Percentiles rank a stretch among this genome's conserved stretches.
Conservation (phyloP, 1,139 yeast species). For the Martiniozyma asiatica region DNA sequence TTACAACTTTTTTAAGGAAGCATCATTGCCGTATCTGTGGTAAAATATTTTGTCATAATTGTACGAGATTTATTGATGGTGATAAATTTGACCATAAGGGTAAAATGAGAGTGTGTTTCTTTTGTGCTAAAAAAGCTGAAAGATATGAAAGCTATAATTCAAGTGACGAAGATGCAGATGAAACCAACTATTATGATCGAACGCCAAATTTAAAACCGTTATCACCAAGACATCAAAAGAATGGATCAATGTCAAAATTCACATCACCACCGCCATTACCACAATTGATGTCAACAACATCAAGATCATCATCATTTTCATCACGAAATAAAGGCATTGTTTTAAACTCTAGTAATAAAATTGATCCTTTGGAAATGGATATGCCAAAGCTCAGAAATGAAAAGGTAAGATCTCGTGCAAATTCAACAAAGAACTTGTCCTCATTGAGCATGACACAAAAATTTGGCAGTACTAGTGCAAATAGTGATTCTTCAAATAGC, state of each 20-base stretch:
- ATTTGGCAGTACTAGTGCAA: background rate
- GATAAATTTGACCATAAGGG: slow-evolving; percentile 59
- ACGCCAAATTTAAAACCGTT: background rate
- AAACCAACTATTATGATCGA: background rate
- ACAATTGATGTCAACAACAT: no score
- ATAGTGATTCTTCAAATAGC: no score
- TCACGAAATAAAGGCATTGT: no score
- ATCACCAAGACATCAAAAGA: background rate
- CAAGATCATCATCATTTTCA: no score
- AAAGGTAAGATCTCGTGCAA: no score
- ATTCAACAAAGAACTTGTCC: no score
- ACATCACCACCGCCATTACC: slow-evolving; percentile 20
- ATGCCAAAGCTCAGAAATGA: no score
- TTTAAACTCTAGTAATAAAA: no score
- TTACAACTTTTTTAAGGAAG: slow-evolving; percentile 66
- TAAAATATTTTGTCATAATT: slow-evolving; percentile 83
- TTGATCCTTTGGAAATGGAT: no score
- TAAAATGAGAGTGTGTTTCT: slow-evolving; percentile 65
- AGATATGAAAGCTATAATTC: slow-evolving; percentile 44
- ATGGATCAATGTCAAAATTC: background rate
- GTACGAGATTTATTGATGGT: slow-evolving; percentile 72
- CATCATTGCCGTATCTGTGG: slow-evolving; percentile 97
- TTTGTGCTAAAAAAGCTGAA: slow-evolving; percentile 55
- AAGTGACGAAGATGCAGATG: slow-evolving; percentile 41
- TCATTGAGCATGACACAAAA: no score